Base-by-base conservation (phyloP, 2,329 filamentous ascomycete genomes). In the Nigrospora sphaerica region DNA sequence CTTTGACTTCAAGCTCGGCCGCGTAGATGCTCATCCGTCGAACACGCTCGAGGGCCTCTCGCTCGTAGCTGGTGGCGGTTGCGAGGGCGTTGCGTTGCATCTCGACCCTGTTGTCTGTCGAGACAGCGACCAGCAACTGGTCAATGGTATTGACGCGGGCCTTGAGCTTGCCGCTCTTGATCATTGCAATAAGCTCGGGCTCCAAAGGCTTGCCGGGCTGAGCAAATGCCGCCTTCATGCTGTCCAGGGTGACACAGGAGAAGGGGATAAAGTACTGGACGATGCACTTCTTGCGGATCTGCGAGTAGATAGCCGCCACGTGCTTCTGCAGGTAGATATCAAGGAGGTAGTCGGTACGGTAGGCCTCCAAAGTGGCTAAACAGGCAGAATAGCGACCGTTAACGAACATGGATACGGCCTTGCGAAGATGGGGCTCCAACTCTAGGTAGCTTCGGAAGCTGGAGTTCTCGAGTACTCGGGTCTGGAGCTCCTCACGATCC, bases 241-340 rank as follows among this genome's bases (percentile, higher is more conserved):
- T 89, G 17, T 84, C 77, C 5, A 97, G 73, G 0, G 86, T 91
- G 50, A 96, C 89, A 54, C 84, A 85, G 37, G 86, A 95, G 65
- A 95, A 98, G 0, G 93, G 91, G 19, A 88, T 77, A 57, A 95
- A 86, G 67, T 96, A 97, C 60, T 95, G 88, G 19, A 91, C 80
- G 49, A 98, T 96, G 58, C 91, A 92, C 70, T 96, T 96, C 58
- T 78, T 86, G 48, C 93, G 82, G 55, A 98, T 90, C 41, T 74
- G 71, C 12, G 77, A 72, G 68, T 91, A 93, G 17, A 98, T 73
- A 1, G 71, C 68, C 34, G 75, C 61, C 16, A 96, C 72, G 53
- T 95, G 87, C 51, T 75, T 80, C 49, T 87, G 83, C 7, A 98
- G 77, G 63, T 95, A 85, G 17, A 95, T 72, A 60, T 98, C 93